Conservation (phyloP, 169 alveolate species). For the Fabrea salina region DNA sequence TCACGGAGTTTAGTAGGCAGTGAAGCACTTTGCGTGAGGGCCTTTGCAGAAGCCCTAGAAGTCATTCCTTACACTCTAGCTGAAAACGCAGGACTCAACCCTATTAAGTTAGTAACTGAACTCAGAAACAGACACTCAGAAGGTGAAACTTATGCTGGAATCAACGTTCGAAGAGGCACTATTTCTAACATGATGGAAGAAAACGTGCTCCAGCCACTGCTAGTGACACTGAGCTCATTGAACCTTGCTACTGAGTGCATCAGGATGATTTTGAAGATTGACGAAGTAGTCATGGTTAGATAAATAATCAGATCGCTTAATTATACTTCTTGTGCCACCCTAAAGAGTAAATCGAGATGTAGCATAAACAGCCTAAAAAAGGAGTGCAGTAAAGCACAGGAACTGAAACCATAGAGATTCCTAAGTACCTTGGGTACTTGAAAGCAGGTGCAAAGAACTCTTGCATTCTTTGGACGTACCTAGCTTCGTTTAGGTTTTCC, state of each 20-base stretch:
- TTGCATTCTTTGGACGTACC: slow-evolving; percentile 8
- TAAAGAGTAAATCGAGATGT: too few species aligned
- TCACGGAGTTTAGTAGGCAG: slow-evolving; percentile 92
- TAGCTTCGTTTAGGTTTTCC: slow-evolving; percentile 20
- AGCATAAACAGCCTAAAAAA: neutral
- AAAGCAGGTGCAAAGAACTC: neutral
- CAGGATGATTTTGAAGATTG: slow-evolving; percentile 98
- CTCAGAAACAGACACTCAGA: slow-evolving; percentile 90
- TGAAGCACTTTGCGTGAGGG: slow-evolving; percentile 92
- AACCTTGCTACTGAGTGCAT: slow-evolving; percentile 98
- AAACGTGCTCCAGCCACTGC: slow-evolving; percentile 95
- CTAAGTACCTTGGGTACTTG: neutral
- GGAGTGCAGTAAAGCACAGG: neutral
- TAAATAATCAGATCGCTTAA: neutral
- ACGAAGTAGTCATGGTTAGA: slow-evolving; percentile 90
- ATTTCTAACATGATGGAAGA: slow-evolving; percentile 91
- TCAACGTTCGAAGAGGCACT: slow-evolving; percentile 91
- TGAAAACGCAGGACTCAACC: slow-evolving; percentile 99
- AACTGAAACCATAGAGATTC: neutral
- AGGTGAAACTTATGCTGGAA: slow-evolving; percentile 92
- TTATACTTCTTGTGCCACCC: neutral
- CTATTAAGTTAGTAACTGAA: slow-evolving; percentile 95
- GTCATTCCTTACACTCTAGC: slow-evolving; percentile 99
- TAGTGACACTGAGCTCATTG: slow-evolving; percentile 96
- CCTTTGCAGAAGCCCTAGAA: slow-evolving; percentile 98